Conservation (phyloP, 2,329 filamentous ascomycete species). For the Colletotrichum tropicicola region DNA sequence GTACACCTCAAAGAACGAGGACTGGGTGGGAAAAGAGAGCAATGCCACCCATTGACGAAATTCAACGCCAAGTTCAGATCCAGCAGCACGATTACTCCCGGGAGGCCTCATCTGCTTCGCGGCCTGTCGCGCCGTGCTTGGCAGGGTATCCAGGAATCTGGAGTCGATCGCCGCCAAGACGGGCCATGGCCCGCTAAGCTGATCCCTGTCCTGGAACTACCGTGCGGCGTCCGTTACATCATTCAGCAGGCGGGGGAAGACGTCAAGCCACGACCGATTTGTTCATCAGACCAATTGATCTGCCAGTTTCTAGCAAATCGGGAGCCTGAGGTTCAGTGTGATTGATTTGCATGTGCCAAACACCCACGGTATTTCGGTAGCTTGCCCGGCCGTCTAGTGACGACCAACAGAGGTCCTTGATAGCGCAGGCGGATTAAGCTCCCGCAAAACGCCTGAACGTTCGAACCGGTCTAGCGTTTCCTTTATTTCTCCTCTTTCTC, state of each 20-base stretch:
- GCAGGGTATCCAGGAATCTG: constrained; percentile 26
- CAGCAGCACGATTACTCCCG: neutral
- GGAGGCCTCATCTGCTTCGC: neutral
- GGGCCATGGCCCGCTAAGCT: constrained; percentile 28
- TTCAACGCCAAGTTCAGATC: neutral
- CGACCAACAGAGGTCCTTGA: neutral
- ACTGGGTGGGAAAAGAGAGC: neutral
- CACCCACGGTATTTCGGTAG: neutral
- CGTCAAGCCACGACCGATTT: constrained; percentile 16
- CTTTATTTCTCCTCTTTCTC: neutral
- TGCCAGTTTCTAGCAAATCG: neutral
- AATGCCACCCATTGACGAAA: neutral
- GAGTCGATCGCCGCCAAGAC: constrained; percentile 29
- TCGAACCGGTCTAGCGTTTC: no score
- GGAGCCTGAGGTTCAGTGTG: neutral
- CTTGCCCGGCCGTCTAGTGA: neutral
- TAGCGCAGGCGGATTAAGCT: neutral
- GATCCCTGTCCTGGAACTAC: constrained; percentile 21
- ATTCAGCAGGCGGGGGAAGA: constrained; percentile 19
- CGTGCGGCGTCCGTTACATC: constrained; percentile 28
- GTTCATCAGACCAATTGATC: neutral
- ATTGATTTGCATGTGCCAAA: constrained; percentile 2
- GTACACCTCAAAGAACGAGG: neutral
- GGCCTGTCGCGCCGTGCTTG: constrained; percentile 1
- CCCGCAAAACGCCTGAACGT: no score